Evolutionary conservation across 2,329 filamentous ascomycete species (phyloP).

Genomic region (Catunica adiposa): DNA sequence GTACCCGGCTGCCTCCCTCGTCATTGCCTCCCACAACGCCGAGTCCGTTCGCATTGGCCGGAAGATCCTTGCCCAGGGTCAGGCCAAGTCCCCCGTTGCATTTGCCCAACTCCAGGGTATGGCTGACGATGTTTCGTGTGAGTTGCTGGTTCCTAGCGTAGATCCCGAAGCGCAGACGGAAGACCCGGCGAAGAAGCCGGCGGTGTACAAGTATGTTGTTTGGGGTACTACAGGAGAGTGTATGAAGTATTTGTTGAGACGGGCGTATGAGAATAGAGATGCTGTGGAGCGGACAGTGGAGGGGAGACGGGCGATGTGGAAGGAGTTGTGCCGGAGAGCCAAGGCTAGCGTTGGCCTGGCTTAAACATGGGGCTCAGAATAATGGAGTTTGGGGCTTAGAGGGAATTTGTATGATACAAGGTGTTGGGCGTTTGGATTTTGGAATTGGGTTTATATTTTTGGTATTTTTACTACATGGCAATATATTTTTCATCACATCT

Average conservation of each 20-base stretch:
- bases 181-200: constrained; percentile 17
- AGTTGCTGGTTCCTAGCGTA: constrained; percentile 26
- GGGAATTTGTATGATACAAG: not conserved
- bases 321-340: constrained; percentile 41
- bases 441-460: too few species aligned
- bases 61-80: constrained; percentile 30
- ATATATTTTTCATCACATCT: too few species aligned
- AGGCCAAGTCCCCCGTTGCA: constrained; percentile 25
- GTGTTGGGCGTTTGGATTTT: too few species aligned
- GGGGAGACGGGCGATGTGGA: constrained; percentile 45
- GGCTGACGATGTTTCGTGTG: constrained; percentile 79
- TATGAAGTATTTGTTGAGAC: constrained; percentile 58
- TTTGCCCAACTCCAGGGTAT: constrained; percentile 74
- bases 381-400: not conserved
- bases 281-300: constrained; percentile 46
- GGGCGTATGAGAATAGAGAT: constrained; percentile 53
- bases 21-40: constrained; percentile 73
- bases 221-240: constrained; percentile 64
- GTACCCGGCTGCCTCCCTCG: constrained; percentile 45
- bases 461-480: too few species aligned
- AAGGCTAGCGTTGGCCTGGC: constrained; percentile 27
- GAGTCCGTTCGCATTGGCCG: constrained; percentile 47
- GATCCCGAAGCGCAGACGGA: constrained; percentile 5
- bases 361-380: constrained; percentile 15
- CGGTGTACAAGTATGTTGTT: constrained; percentile 49